Base-by-base conservation (phyloP, 306 rosid genomes). In the Psophocarpus tetragonolobus region DNA sequence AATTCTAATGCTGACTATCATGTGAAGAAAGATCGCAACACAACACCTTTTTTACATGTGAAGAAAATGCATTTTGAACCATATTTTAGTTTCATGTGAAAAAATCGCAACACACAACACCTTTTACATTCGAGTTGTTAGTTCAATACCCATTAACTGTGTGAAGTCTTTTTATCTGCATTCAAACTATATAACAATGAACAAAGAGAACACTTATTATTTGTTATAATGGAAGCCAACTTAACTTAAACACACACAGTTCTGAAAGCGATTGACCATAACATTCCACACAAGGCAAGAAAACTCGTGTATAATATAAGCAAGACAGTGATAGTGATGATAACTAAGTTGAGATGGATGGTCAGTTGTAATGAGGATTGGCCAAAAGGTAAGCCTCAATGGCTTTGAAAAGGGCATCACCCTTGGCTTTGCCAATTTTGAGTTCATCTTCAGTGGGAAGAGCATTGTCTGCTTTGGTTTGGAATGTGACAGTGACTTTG, bases 331-430 rank as follows among this genome's bases (percentile, higher is more conserved):
- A 3, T 8, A 20, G 1, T 48, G 33, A 56, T 17, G 6, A 15
- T 45, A 5, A 47, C n/a, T 35, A 35, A 47, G 17, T 21, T n/a
- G 29, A 51, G 0, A 3, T 4, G 27, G 11, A 26, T n/a, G n/a
- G n/a, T 60, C 5, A 71, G 44, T 64, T 69, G 87, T 76, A 81
- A 7, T 67, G 35, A 21, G 83, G 85, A 74, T 81, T 54, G 12
- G 83, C 85, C 80, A 81, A 58, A 74, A 84, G 71, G n/a, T 80
- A 84, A 14, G 42, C 80, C 27, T 84, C 88, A n/a, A 84, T 51
- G 75, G 83, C 85, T 78, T 77, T 84, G 78, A 84, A 84, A 29
- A 84, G 83, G 6, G 65, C 77, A 29, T 84, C 87, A 1, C 80
- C 77, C 74, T 53, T 84, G 8, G 78, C 78, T 21, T 84, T 84